Percentiles rank a stretch among this genome's conserved stretches.
phyloP scores from a whole-genome alignment of 306 rosid species.

The Prunus mume region DNA sequence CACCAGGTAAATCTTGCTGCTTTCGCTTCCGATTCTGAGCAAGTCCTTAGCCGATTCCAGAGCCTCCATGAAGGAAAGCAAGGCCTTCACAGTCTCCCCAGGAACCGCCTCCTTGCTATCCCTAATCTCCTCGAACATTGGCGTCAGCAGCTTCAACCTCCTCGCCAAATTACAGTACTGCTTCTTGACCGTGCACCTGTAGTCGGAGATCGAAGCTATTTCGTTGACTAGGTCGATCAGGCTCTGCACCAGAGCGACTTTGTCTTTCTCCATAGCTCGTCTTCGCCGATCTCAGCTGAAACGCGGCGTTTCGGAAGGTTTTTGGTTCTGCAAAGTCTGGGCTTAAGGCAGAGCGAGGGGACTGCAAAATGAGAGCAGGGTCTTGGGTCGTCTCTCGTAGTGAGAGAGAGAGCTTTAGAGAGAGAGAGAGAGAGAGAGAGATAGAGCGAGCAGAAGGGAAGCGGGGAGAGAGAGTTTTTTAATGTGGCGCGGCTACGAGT shows the following conservation, averaged over 20 bases:
- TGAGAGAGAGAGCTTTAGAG: background rate
- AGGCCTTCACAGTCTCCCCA: constrained; percentile 45
- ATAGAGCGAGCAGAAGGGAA: constrained; percentile 2
- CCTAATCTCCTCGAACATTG: constrained; percentile 91
- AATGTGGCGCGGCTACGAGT: constrained; percentile 37
- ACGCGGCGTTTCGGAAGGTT: background rate
- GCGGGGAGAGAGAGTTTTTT: background rate
- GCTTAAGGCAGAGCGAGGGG: background rate
- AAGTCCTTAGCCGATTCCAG: constrained; percentile 64
- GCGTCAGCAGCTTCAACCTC: constrained; percentile 79
- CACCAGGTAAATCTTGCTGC: constrained; percentile 92
- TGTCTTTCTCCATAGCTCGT: constrained; percentile 66
- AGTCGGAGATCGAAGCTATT: constrained; percentile 77
- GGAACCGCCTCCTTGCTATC: constrained; percentile 50
- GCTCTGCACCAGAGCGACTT: constrained; percentile 37
- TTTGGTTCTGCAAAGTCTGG: constrained; percentile 21
- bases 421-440: background rate
- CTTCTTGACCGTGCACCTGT: constrained; percentile 71
- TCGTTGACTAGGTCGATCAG: constrained; percentile 65
- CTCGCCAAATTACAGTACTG: constrained; percentile 86
- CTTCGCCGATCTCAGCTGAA: background rate
- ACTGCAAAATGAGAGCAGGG: background rate
- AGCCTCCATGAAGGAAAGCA: constrained; percentile 56
- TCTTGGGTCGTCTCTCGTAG: constrained; percentile 8
- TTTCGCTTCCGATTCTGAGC: constrained; percentile 79